A percentile compares a stretch with the other conserved stretches of the same genome.
Evolutionary conservation across 768 basidiomycete genomes (phyloP).

Genomic region (Rhizopogon roseolus): DNA sequence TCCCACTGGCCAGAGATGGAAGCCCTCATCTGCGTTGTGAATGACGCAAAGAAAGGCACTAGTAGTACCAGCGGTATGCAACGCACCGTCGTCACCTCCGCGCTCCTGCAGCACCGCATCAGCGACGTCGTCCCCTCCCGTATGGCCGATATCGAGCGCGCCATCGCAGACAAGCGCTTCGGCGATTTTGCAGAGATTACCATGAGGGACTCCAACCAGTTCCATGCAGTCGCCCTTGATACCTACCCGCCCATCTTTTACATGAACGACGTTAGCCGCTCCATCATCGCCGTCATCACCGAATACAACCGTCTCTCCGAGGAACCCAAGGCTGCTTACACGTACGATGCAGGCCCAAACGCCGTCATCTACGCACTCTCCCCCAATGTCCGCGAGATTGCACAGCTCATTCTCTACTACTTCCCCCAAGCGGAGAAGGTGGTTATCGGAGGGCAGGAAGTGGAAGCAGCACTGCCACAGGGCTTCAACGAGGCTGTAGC

Average conservation of each 20-base stretch:
- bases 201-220: constrained; percentile 97
- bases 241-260: constrained; percentile 98
- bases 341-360: constrained; percentile 98
- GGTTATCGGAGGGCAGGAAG: constrained; percentile 43
- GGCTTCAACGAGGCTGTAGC: constrained; percentile 82
- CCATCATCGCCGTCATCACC: constrained; percentile 87
- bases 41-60: constrained; percentile 94
- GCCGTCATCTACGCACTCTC: constrained; percentile 91
- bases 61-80: constrained; percentile 97
- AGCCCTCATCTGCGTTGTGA: constrained; percentile 96
- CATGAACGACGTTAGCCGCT: constrained; percentile 94
- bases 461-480: constrained; percentile 48
- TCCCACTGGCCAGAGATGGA: constrained; percentile 94
- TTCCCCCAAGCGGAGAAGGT: constrained; percentile 70
- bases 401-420: constrained; percentile 70
- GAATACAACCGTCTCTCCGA: constrained; percentile 86
- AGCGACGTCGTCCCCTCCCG: constrained; percentile 78
- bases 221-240: constrained; percentile 97
- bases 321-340: constrained; percentile 84
- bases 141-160: constrained; percentile 77
- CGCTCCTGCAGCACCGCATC: constrained; percentile 87
- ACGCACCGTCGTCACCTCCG: constrained; percentile 88
- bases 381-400: constrained; percentile 73
- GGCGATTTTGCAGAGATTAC: constrained; percentile 86
- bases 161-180: constrained; percentile 80